These are phyloP conservation scores for Naganishia vishniacii DNA, from an alignment of 768 basidiomycete species.

Conservation along the genomic window DNA sequence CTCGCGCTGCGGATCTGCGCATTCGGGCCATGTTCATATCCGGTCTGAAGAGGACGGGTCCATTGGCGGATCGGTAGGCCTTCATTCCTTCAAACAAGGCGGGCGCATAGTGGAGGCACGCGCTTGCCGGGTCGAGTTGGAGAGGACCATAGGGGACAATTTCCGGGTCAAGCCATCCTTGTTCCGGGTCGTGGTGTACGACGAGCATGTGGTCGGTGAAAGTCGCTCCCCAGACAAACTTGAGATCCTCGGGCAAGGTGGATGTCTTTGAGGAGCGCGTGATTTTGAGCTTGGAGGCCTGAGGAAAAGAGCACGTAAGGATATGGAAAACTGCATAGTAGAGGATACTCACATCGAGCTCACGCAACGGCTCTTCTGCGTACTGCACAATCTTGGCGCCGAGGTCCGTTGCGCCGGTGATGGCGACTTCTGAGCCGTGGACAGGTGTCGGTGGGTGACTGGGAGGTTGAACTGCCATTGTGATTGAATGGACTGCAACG, in stretches of 20 bases:
- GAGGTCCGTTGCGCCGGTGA: too few species aligned
- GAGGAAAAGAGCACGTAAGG: too few species aligned
- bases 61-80: constrained; percentile 30
- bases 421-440: too few species aligned
- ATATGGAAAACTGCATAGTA: too few species aligned
- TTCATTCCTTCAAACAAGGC: constrained; percentile 37
- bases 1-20: constrained; percentile 29
- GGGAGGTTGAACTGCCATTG: too few species aligned
- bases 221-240: constrained; percentile 31
- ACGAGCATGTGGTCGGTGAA: constrained; percentile 30
- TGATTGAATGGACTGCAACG: too few species aligned
- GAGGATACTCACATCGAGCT: too few species aligned
- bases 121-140: constrained; percentile 17
- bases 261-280: constrained; percentile 21
- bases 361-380: too few species aligned
- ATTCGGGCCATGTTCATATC: constrained; percentile 39
- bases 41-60: constrained; percentile 31
- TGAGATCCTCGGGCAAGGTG: constrained; percentile 25
- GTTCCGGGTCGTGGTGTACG: constrained; percentile 13
- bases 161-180: constrained; percentile 17
- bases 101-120: constrained; percentile 26
- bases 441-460: too few species aligned
- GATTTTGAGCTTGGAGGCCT: constrained; percentile 30
- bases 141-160: constrained; percentile 21
- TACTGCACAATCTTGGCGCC: too few species aligned